These are phyloP conservation scores for Fusarium multiceps DNA, from an alignment of 2,329 filamentous ascomycete genomes.

Conservation along the genomic window DNA sequence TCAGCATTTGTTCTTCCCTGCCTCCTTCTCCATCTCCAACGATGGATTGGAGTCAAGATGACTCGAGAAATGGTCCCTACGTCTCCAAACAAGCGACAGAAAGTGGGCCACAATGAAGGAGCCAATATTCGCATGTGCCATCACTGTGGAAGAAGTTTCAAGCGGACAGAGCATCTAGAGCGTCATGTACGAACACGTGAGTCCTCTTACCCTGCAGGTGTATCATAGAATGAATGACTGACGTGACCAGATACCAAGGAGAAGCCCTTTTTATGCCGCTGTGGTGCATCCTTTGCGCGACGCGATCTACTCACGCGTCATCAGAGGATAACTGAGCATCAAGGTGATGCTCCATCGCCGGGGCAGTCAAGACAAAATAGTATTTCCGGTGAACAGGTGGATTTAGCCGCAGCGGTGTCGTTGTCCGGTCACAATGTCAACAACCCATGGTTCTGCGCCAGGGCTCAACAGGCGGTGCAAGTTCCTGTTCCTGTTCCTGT, in stretches of 20 bases:
- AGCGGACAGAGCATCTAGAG: slow-evolving; percentile 59
- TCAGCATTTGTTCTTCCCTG: neutral
- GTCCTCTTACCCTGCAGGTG: slow-evolving; percentile 18
- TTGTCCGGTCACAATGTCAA: neutral
- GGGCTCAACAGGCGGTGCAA: slow-evolving; percentile 11
- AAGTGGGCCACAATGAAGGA: slow-evolving; percentile 21
- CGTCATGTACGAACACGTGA: slow-evolving; percentile 60
- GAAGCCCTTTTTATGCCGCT: slow-evolving; percentile 59
- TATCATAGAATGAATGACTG: neutral
- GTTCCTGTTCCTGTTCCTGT: slow-evolving; percentile 1
- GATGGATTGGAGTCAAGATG: slow-evolving; percentile 16
- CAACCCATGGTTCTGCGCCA: slow-evolving; percentile 5
- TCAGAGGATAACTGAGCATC: slow-evolving; percentile 40
- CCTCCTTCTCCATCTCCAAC: slow-evolving; percentile 11
- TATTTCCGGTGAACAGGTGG: neutral
- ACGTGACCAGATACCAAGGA: slow-evolving; percentile 57
- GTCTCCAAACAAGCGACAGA: slow-evolving; percentile 23
- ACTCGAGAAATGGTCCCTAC: neutral
- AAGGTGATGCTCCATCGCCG: neutral
- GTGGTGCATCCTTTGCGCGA: slow-evolving; percentile 58
- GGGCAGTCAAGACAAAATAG: neutral
- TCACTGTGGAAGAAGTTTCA: slow-evolving; percentile 58
- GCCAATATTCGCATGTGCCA: slow-evolving; percentile 49
- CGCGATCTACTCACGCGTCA: slow-evolving; percentile 59
- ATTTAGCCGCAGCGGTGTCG: slow-evolving; percentile 10